phyloP scores from a whole-genome alignment of 2,329 filamentous ascomycete species.

The Colletotrichum tabaci region DNA sequence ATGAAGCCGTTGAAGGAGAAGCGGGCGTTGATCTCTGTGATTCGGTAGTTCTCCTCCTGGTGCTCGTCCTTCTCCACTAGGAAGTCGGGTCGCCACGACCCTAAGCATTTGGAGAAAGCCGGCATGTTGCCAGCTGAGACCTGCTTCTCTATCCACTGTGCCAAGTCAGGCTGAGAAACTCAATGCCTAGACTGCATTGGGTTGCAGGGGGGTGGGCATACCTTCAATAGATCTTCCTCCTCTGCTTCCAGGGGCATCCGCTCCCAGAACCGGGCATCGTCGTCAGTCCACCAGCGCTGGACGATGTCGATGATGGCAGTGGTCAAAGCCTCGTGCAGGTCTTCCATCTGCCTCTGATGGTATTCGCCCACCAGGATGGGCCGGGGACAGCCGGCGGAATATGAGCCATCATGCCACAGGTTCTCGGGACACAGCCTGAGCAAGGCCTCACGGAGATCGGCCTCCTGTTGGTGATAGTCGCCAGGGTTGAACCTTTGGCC shows the following conservation, averaged over 20 bases:
- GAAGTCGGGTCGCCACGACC: constrained; percentile 59
- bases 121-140: constrained; percentile 46
- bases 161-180: background rate
- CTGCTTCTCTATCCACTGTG: constrained; percentile 51
- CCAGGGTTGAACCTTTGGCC: background rate
- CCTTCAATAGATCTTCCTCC: constrained; percentile 51
- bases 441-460: constrained; percentile 40
- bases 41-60: constrained; percentile 47
- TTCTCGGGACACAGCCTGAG: constrained; percentile 46
- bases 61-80: constrained; percentile 50
- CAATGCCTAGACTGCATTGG: background rate
- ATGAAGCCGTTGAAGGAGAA: constrained; percentile 58
- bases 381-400: constrained; percentile 48
- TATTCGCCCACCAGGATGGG: constrained; percentile 52
- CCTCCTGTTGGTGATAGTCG: background rate
- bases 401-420: constrained; percentile 50
- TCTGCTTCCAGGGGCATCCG: constrained; percentile 53
- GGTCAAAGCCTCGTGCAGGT: constrained; percentile 51
- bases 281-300: constrained; percentile 56
- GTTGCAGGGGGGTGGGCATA: constrained; percentile 22
- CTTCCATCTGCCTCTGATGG: constrained; percentile 50
- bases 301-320: constrained; percentile 54
- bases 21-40: constrained; percentile 60
- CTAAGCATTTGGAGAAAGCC: constrained; percentile 45
- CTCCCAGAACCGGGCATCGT: constrained; percentile 48